Evolutionary conservation across 495 filamentous ascomycete genomes (phyloP), one percentile per base, ranked within the genome.

Genomic region (Rostrohypoxylon terebratum): DNA sequence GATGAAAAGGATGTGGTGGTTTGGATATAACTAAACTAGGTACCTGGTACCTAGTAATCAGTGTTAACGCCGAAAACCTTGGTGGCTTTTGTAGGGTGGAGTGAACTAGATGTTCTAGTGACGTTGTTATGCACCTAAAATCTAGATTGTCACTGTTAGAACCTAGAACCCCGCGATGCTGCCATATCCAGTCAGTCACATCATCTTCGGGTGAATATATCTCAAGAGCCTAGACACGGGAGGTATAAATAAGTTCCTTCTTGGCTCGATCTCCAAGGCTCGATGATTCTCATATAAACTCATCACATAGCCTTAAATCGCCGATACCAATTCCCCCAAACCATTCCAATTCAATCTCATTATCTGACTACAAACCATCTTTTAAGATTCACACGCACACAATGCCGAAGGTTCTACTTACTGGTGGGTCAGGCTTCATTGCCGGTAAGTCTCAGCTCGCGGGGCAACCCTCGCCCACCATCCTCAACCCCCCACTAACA

Each of bases 361-460:
- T 53, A 53, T 23, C 10, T 53, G 2, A 6, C 48, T 31, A 53
- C 11, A 53, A 31, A 53, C 7, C 13, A 13, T 2, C 8, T 25
- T 53, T 20, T 53, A 16, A 31, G 11, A 14, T 53, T n/a, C 23
- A 42, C n/a, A 59, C 6, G 20, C 16, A 60, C 38, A 82, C 74
- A 63, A 90, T 89, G 86, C 85, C 86, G 60, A 87, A 87, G 66
- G 83, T 89, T 73, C 78, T 90, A 13, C 81, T 90, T 62, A 90
- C 88, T 53, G 88, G 83, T 64, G 83, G 84, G 65, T 84, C 84
- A 14, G 83, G 84, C 78, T 85, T 85, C 76, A 84, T 85, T 48
- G 83, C 84, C 59, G 83, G 83, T 83, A 80, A 48, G 80, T 73
- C 34, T 48, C 0, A 44, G 16, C 3, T 31, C 66, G 14, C 9